Evolutionary conservation across 2,329 filamentous ascomycete species (phyloP), one percentile per base, ranked within the genome.

Genomic region (Neodidymelliopsis sp.): DNA sequence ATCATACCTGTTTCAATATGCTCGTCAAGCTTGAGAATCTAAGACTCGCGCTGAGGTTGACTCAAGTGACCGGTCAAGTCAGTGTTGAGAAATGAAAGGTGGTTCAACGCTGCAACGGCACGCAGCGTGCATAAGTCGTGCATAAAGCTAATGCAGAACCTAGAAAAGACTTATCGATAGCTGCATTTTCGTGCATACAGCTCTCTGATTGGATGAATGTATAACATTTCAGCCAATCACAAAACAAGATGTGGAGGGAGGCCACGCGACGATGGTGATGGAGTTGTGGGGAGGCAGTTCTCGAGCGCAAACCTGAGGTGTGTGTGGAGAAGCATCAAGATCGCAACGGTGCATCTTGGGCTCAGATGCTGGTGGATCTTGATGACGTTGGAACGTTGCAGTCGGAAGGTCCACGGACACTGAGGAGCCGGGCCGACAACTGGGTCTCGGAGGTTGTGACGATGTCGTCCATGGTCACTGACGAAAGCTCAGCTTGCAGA

Each of bases 131-230:
- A 38, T 34, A 54, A 39, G 25, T 2, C 36, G n/a, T 53, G 56
- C 49, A 54, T 37, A 42, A 46, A 43, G 37, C 59, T 59, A 57
- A 59, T 54, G 54, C 54, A 56, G 33, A 44, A 43, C 37, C 38
- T 24, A 20, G 13, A 30, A 37, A 18, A 48, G 13, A 23, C 45
- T 44, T 56, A 56, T 60, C 51, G 53, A 60, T 54, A 57, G 49
- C 49, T 55, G 40, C 56, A 50, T 48, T 57, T 50, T 43, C 31
- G 8, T 4, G 2, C 11, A 15, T 31, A 15, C 30, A n/a, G n/a
- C n/a, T n/a, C n/a, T n/a, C n/a, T n/a, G n/a, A n/a, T n/a, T n/a
- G n/a, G n/a, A n/a, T n/a, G n/a, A n/a, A n/a, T 30, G 34, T 10
- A 18, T 15, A 13, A 4, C 1, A n/a, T 1, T 7, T 12, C 10